Percentiles rank a stretch among this genome's conserved stretches.
Conservation (phyloP, 1,284 basidiomycete genomes). For the Violaceomyces palustris region DNA sequence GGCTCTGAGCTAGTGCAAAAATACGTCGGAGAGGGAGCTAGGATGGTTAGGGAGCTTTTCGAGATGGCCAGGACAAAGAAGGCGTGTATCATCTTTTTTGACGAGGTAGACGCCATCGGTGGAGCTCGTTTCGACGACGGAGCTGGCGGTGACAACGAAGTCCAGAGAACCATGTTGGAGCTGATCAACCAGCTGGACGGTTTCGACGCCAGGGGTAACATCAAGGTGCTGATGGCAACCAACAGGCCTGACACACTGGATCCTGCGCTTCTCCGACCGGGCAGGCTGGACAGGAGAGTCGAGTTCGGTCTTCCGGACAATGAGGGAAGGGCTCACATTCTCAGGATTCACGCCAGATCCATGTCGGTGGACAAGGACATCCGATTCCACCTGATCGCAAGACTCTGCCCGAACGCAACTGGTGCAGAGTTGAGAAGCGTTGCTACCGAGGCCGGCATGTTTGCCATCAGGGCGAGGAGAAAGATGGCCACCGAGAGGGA, state of each 20-base stretch:
- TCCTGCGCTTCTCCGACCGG: constrained; percentile 90
- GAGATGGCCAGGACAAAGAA: constrained; percentile 99
- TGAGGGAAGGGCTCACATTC: constrained; percentile 92
- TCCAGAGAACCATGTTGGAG: constrained; percentile 99
- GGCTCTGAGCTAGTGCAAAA: constrained; percentile 98
- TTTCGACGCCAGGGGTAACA: constrained; percentile 96
- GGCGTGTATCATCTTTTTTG: constrained; percentile 99
- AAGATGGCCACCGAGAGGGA: constrained; percentile 97
- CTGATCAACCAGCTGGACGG: constrained; percentile 98
- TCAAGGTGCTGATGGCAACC: constrained; percentile 99
- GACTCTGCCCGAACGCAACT: constrained; percentile 94
- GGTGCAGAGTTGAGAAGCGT: constrained; percentile 95
- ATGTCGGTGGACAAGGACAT: constrained; percentile 98
- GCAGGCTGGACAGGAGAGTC: constrained; percentile 88
- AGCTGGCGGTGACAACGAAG: constrained; percentile 97
- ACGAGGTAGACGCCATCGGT: constrained; percentile 95
- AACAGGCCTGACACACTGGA: constrained; percentile 98
- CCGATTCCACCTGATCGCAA: constrained; percentile 93
- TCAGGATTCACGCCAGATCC: constrained; percentile 88
- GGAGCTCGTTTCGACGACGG: constrained; percentile 99
- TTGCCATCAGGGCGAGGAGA: constrained; percentile 90
- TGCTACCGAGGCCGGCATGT: constrained; percentile 98
- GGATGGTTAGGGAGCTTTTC: constrained; percentile 98
- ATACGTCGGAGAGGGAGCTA: constrained; percentile 96
- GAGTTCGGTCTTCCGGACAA: constrained; percentile 94